phyloP scores from a whole-genome alignment of 2,329 filamentous ascomycete species.

The Fusarium sp. region DNA sequence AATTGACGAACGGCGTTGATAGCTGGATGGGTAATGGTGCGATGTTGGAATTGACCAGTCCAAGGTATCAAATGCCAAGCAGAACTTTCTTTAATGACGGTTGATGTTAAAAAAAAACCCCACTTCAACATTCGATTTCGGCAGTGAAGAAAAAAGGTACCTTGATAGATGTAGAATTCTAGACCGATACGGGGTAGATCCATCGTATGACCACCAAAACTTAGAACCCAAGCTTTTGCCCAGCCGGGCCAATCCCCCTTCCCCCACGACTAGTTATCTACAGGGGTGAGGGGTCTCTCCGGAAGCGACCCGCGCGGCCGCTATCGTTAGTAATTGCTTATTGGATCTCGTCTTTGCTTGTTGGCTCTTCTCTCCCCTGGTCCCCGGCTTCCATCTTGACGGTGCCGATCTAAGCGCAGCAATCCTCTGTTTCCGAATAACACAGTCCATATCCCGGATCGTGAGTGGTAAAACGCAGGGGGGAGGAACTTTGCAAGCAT shows the following conservation, averaged over 20 bases:
- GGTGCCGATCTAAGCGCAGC: constrained; percentile 16
- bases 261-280: constrained; percentile 5
- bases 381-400: background rate
- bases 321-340: background rate
- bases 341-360: background rate
- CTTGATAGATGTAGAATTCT: constrained; percentile 6
- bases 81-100: no score
- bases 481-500: background rate
- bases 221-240: constrained; percentile 30
- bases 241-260: constrained; percentile 25
- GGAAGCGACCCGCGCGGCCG: constrained; percentile 7
- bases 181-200: background rate
- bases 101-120: no score
- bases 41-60: no score
- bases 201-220: constrained; percentile 18
- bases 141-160: background rate
- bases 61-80: no score
- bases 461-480: background rate
- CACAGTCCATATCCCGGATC: background rate
- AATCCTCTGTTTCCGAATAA: background rate
- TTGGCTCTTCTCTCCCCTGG: background rate
- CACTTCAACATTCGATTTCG: background rate
- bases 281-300: constrained; percentile 13
- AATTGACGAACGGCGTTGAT: no score
- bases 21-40: no score